Base-by-base conservation (phyloP, 331 rosid genomes). In the Rosa hybrid region DNA sequence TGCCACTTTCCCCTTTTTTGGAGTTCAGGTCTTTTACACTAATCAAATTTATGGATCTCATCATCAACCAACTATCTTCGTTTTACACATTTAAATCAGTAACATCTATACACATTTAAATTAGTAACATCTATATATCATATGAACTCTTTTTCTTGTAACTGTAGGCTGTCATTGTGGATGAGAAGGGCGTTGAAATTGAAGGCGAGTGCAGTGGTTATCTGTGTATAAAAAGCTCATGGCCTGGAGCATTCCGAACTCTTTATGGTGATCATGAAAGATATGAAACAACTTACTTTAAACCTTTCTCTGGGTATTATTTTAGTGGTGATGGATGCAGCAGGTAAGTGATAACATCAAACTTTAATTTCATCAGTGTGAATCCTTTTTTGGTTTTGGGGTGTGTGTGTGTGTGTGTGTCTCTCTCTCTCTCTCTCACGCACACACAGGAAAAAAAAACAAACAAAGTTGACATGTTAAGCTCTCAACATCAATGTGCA, bases 201-300 rank as follows among this genome's bases (percentile, higher is more conserved):
- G 90, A 96, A 81, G 98, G 99, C 7, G 98, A 90, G 86, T 96
- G 98, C 83, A 96, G 86, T 62, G 99, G 99, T 46, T 96, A 91
- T 87, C 84, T 96, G 81, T 96, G 99, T 81, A 76, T 96, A 59
- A 96, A 93, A 85, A 77, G 79, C 73, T 93, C 99, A 34, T 93
- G 99, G 98, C 99, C 99, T 20, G 98, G 97, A 80, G 99, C 99
- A 69, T 96, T 96, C 86, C 90, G 99, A 76, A 96, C 99, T 72
- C 97, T 96, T 38, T 93, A 87, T 42, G 96, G 94, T 80, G 99
- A 96, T 71, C 99, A 96, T 63, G 99, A 96, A 85, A 90, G 98
- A 96, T 96, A 96, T 46, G 97, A 96, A 85, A 92, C 90, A 51
- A 90, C 99, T 74, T 96, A 96, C 89, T 96, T 93, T 88, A 93